phyloP scores from a whole-genome alignment of 169 alveolate genomes.

The Babesia gibsoni region DNA sequence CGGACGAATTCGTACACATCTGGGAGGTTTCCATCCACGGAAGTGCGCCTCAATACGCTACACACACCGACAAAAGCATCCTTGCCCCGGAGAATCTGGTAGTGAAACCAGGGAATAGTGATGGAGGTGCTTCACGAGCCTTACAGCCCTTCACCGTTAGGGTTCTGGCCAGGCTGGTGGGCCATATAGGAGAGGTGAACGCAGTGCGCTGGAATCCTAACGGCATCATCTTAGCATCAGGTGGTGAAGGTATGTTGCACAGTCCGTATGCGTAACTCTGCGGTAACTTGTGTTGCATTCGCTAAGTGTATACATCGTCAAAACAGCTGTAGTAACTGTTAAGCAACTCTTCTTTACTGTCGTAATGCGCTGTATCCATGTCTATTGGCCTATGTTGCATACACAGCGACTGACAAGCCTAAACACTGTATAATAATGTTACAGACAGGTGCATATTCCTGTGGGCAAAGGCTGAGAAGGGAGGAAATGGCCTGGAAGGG shows the following conservation, averaged over 20 bases:
- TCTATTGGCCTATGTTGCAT: too few species aligned
- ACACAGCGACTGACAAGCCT: too few species aligned
- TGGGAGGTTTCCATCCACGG: constrained; percentile 80
- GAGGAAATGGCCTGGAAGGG: constrained; percentile 68
- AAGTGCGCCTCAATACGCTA: constrained; percentile 74
- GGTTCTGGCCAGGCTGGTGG: constrained; percentile 74
- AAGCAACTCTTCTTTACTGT: too few species aligned
- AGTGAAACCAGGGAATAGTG: not conserved
- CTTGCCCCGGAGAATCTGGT: constrained; percentile 22
- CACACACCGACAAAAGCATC: constrained; percentile 53
- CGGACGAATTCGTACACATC: constrained; percentile 87
- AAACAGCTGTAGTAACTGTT: not conserved
- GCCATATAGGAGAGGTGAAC: constrained; percentile 87
- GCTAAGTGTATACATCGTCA: not conserved
- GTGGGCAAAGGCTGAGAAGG: constrained; percentile 74
- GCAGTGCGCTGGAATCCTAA: constrained; percentile 82
- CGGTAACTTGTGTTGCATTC: not conserved
- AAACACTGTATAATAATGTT: not conserved
- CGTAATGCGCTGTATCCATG: too few species aligned
- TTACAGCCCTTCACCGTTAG: constrained; percentile 54
- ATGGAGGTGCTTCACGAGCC: not conserved
- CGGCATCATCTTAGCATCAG: constrained; percentile 83
- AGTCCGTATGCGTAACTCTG: not conserved
- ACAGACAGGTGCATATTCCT: constrained; percentile 69
- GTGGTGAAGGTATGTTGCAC: constrained; percentile 81